Evolutionary conservation across 768 basidiomycete genomes (phyloP).

Genomic region (Russula emetica): DNA sequence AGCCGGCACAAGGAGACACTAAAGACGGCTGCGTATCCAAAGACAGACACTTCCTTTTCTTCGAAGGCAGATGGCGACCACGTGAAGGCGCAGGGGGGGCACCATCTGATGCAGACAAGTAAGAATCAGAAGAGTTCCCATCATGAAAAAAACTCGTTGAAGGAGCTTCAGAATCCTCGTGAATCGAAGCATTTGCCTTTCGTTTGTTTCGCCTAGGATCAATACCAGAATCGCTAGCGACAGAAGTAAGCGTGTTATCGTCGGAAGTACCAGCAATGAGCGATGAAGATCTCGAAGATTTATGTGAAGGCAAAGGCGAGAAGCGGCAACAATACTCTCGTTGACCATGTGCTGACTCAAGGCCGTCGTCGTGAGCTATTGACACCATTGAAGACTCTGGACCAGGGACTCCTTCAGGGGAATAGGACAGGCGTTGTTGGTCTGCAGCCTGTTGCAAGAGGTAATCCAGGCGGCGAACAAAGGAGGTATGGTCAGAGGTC

Average conservation of each 20-base stretch:
- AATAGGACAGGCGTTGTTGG: not conserved
- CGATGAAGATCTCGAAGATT: not conserved
- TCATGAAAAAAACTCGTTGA: not conserved
- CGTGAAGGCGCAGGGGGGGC: not conserved
- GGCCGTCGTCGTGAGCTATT: not conserved
- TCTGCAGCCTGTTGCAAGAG: constrained; percentile 1
- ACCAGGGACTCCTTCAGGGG: not conserved
- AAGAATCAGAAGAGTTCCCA: not conserved
- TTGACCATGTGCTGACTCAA: not conserved
- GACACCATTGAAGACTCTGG: not conserved
- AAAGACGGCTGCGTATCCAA: not conserved
- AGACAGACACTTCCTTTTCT: constrained; percentile 12
- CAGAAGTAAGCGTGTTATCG: not conserved
- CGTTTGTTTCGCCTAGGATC: constrained; percentile 11
- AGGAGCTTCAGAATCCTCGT: not conserved
- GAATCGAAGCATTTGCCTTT: not conserved
- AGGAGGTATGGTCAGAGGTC: not conserved
- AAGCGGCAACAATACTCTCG: not conserved
- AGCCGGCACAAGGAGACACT: not conserved
- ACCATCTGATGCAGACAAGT: constrained; percentile 16
- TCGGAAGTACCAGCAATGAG: not conserved
- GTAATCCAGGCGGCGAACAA: constrained; percentile 7
- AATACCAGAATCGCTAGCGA: not conserved
- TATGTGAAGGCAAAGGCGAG: not conserved
- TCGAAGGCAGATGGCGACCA: not conserved